Conservation (phyloP, 1,284 basidiomycete genomes). For the Mycena sp. region DNA sequence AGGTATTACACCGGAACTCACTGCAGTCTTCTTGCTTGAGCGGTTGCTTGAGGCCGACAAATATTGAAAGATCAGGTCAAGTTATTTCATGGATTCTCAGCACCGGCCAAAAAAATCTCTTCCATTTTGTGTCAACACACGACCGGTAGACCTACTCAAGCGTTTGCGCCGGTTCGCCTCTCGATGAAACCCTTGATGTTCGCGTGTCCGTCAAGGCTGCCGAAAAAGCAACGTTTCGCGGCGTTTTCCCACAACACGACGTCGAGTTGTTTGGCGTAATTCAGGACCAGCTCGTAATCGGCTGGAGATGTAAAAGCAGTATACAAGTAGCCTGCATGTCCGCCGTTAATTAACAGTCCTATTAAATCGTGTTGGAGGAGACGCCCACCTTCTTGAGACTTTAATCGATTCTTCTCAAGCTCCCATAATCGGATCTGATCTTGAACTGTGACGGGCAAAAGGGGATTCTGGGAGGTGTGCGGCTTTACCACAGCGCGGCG, state of each 20-base stretch:
- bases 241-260: slow-evolving; percentile 85
- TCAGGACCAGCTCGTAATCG: slow-evolving; percentile 88
- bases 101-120: background rate
- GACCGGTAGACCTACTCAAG: background rate
- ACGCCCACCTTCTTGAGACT: slow-evolving; percentile 80
- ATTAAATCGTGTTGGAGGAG: slow-evolving; percentile 4
- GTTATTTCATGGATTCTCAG: background rate
- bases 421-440: slow-evolving; percentile 99
- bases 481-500: slow-evolving; percentile 26
- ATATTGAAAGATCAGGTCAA: background rate
- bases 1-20: slow-evolving; percentile 22
- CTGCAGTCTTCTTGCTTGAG: background rate
- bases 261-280: slow-evolving; percentile 85
- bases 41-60: background rate
- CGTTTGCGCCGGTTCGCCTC: slow-evolving; percentile 56
- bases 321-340: slow-evolving; percentile 80
- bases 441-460: slow-evolving; percentile 95
- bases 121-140: slow-evolving; percentile 1
- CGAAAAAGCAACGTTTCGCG: slow-evolving; percentile 83
- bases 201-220: slow-evolving; percentile 80
- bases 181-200: slow-evolving; percentile 86
- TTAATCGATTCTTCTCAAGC: slow-evolving; percentile 92
- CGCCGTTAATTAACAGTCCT: slow-evolving; percentile 24
- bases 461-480: slow-evolving; percentile 70
- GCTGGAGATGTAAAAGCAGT: slow-evolving; percentile 86